Percentiles rank a stretch among this genome's conserved stretches.
Conservation (phyloP, 345 rosid species). For the Anacardium occidentale region DNA sequence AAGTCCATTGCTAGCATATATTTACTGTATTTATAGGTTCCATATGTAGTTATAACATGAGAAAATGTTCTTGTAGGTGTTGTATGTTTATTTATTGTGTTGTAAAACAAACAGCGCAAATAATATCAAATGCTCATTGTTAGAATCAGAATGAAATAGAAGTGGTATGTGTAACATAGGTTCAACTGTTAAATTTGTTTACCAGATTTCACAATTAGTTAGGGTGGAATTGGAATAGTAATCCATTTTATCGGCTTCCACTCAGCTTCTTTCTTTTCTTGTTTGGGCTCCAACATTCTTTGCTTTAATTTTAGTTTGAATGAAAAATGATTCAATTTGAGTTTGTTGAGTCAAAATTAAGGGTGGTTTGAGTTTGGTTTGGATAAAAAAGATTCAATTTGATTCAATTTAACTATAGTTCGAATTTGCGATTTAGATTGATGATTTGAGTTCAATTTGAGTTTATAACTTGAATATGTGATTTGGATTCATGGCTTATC, state of each 20-base stretch:
- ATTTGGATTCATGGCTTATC: too few relatives aligned
- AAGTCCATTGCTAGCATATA: neutral
- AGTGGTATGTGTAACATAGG: constrained; percentile 12
- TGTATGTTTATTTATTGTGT: constrained; percentile 21
- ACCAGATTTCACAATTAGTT: neutral
- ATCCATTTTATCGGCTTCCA: neutral
- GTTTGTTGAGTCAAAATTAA: too few relatives aligned
- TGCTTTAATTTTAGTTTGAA: too few relatives aligned
- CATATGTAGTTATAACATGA: constrained; percentile 20
- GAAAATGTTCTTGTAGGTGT: constrained; percentile 21
- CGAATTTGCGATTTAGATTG: too few relatives aligned
- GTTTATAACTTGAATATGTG: too few relatives aligned
- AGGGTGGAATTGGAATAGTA: neutral
- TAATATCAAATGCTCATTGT: constrained; percentile 26
- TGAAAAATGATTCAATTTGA: too few relatives aligned
- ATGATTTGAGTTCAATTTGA: too few relatives aligned
- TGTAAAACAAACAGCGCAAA: constrained; percentile 33
- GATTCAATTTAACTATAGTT: too few relatives aligned
- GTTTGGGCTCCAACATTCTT: too few relatives aligned
- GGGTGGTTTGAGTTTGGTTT: too few relatives aligned
- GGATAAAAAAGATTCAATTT: too few relatives aligned
- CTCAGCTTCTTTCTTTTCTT: too few relatives aligned
- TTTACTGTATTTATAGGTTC: constrained; percentile 26
- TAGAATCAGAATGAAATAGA: constrained; percentile 20
- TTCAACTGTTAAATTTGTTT: constrained; percentile 16